Percentiles rank a stretch among this genome's conserved stretches.
Conservation (phyloP, 225 moss, liverwort and hornwort species). For the Anthoceros angustus region DNA sequence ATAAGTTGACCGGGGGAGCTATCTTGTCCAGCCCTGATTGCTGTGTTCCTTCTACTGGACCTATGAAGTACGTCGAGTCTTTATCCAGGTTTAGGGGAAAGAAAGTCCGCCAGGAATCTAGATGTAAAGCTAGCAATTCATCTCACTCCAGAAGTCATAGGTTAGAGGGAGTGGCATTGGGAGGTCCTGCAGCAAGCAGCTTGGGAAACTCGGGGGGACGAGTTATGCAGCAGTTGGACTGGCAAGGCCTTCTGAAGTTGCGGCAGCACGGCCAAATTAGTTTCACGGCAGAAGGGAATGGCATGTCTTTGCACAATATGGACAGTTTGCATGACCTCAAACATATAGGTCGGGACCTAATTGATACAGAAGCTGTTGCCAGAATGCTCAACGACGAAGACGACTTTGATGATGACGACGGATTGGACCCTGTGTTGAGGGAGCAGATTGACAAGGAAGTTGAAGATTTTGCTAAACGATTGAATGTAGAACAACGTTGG, state of each 20-base stretch:
- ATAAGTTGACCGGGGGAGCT: background rate
- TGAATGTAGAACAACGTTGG: conserved; percentile 21
- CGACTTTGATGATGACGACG: conserved; percentile 51
- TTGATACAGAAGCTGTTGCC: conserved; percentile 20
- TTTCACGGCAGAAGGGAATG: background rate
- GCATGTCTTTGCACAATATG: background rate
- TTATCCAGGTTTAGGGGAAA: too few species aligned
- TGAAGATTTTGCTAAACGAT: conserved; percentile 76
- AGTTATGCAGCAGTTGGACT: background rate
- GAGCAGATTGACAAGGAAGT: conserved; percentile 79
- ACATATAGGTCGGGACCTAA: conserved; percentile 17
- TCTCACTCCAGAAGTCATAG: too few species aligned
- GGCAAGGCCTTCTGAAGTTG: background rate
- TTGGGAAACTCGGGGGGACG: background rate
- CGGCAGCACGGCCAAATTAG: background rate
- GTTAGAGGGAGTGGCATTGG: too few species aligned
- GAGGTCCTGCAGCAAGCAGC: background rate
- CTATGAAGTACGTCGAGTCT: too few species aligned
- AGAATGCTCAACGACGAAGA: conserved; percentile 24
- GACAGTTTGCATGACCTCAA: conserved; percentile 3
- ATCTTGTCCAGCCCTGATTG: too few species aligned
- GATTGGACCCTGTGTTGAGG: conserved; percentile 69
- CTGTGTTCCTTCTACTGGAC: too few species aligned
- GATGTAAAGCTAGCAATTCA: too few species aligned
- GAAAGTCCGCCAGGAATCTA: too few species aligned